These are phyloP conservation scores for Viscum album DNA, from an alignment of 177 flowering plant genomes.

Conservation along the genomic window DNA sequence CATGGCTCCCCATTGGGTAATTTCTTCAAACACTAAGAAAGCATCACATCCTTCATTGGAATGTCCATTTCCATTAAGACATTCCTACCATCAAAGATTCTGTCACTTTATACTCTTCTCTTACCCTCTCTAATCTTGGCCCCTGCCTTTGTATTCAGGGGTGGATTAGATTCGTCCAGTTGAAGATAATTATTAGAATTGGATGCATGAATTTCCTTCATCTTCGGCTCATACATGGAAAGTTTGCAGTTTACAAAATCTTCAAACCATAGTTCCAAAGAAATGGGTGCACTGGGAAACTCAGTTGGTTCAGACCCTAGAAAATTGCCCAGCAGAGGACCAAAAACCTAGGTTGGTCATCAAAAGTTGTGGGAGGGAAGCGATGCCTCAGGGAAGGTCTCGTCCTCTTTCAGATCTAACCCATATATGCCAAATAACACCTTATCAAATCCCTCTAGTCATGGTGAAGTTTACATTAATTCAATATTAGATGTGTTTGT, in stretches of 20 bases:
- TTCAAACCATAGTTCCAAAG: slow-evolving; percentile 26
- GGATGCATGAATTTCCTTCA: slow-evolving; percentile 76
- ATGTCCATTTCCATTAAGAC: slow-evolving; percentile 32
- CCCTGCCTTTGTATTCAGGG: slow-evolving; percentile 13
- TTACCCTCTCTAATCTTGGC: slow-evolving; percentile 18
- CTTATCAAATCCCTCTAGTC: too few relatives aligned
- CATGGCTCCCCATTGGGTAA: slow-evolving; percentile 65
- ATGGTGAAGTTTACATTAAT: too few relatives aligned
- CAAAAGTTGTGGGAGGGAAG: too few relatives aligned
- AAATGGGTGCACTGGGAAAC: slow-evolving; percentile 3
- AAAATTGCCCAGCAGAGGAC: too few relatives aligned
- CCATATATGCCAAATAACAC: too few relatives aligned
- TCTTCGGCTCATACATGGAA: slow-evolving; percentile 56
- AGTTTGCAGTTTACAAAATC: neutral
- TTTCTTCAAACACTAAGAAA: slow-evolving; percentile 93
- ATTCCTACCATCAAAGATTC: slow-evolving; percentile 13
- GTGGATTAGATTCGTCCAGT: slow-evolving; percentile 31
- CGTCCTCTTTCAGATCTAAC: too few relatives aligned
- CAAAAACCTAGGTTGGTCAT: too few relatives aligned
- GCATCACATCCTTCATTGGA: slow-evolving; percentile 73
- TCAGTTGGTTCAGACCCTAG: slow-evolving; percentile 15
- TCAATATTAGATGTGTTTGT: too few relatives aligned
- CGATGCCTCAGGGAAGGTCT: too few relatives aligned
- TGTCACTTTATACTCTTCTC: slow-evolving; percentile 13
- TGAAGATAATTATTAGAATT: slow-evolving; percentile 70